These are phyloP conservation scores for Fusarium sarcochroum DNA, from an alignment of 2,329 filamentous ascomycete species.

Conservation along the genomic window DNA sequence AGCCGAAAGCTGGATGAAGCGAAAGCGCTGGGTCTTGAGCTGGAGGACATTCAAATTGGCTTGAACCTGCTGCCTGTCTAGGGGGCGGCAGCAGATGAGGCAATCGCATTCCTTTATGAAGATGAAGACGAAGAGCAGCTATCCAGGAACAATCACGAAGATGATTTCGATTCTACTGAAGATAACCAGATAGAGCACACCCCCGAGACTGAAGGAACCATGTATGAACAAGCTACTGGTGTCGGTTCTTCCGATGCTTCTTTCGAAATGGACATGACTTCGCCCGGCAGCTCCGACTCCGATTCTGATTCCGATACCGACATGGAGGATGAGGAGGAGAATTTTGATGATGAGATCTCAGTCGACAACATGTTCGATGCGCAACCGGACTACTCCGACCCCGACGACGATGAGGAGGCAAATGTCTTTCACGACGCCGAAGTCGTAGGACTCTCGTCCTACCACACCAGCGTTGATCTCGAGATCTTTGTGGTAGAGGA, in stretches of 20 bases:
- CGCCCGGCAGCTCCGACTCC: background rate
- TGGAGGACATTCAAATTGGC: slow-evolving; percentile 46
- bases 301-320: slow-evolving; percentile 5
- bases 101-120: slow-evolving; percentile 1
- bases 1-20: slow-evolving; percentile 49
- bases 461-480: slow-evolving; percentile 43
- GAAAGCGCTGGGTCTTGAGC: slow-evolving; percentile 30
- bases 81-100: slow-evolving; percentile 25
- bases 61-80: slow-evolving; percentile 50
- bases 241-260: background rate
- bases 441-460: slow-evolving; percentile 25
- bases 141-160: background rate
- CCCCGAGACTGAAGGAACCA: background rate
- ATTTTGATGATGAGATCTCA: slow-evolving; percentile 23
- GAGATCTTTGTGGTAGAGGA: slow-evolving; percentile 50
- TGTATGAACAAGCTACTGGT: background rate
- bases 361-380: slow-evolving; percentile 42
- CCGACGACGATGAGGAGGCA: slow-evolving; percentile 28
- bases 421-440: slow-evolving; percentile 51
- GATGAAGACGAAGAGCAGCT: background rate
- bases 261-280: background rate
- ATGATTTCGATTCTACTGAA: rapidly evolving
- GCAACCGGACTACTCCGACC: slow-evolving; percentile 40
- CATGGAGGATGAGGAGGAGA: background rate
- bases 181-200: background rate